Evolutionary conservation across 2,329 filamentous ascomycete species (phyloP).

Genomic region (Trichoderma guizhouense): DNA sequence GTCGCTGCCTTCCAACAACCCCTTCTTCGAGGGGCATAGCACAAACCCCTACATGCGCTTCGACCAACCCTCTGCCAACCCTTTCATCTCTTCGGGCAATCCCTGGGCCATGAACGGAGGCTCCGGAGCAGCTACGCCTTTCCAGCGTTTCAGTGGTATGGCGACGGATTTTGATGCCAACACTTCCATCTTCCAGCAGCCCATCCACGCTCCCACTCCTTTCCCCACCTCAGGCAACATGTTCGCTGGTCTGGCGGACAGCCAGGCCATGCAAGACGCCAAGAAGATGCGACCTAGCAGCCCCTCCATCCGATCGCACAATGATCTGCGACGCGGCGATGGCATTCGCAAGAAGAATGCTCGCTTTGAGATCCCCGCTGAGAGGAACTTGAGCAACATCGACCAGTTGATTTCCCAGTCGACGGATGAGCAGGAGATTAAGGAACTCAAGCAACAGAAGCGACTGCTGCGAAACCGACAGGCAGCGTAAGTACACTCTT

Average conservation of each 20-base stretch:
- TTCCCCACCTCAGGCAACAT: slow-evolving; percentile 54
- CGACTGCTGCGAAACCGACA: slow-evolving; percentile 90
- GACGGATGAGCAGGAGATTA: slow-evolving; percentile 87
- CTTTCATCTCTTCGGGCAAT: slow-evolving; percentile 39
- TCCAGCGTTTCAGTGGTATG: slow-evolving; percentile 61
- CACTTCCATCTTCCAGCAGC: slow-evolving; percentile 51
- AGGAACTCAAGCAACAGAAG: slow-evolving; percentile 98
- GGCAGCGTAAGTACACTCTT: slow-evolving; percentile 69
- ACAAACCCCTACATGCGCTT: slow-evolving; percentile 62
- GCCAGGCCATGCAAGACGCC: slow-evolving; percentile 50
- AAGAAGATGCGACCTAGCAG: slow-evolving; percentile 66
- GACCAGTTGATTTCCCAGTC: slow-evolving; percentile 87
- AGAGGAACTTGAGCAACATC: slow-evolving; percentile 91
- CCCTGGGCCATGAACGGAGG: slow-evolving; percentile 63
- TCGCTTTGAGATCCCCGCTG: slow-evolving; percentile 92
- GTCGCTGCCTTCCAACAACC: slow-evolving; percentile 60
- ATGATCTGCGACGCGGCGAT: slow-evolving; percentile 73
- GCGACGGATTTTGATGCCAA: slow-evolving; percentile 54
- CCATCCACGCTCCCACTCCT: slow-evolving; percentile 51
- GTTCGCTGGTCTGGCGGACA: slow-evolving; percentile 50
- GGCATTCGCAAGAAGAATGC: slow-evolving; percentile 99
- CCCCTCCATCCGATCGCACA: slow-evolving; percentile 68
- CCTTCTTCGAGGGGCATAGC: slow-evolving; percentile 57
- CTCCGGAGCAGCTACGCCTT: slow-evolving; percentile 71
- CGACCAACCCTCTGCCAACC: slow-evolving; percentile 46